Evolutionary conservation across 2,329 filamentous ascomycete genomes (phyloP).

Genomic region (Ilyonectria mors-panacis): DNA sequence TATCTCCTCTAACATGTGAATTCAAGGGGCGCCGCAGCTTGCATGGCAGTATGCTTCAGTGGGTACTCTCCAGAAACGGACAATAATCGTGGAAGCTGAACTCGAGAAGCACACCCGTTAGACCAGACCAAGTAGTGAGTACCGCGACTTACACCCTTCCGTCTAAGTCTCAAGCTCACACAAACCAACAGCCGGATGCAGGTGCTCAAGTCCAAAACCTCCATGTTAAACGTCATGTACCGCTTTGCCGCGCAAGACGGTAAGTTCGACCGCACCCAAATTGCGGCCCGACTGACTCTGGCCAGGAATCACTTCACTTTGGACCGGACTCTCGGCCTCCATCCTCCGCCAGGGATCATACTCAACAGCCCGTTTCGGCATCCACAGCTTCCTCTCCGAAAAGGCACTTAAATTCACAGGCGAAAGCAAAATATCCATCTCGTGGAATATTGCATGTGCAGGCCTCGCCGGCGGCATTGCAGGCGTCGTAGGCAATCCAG

Average conservation of each 20-base stretch:
- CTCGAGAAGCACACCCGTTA: conserved; percentile 57
- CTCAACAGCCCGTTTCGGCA: conserved; percentile 61
- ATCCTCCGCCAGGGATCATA: conserved; percentile 61
- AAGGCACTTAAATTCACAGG: conserved; percentile 47
- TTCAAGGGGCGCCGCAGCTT: conserved; percentile 59
- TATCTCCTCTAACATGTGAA: conserved; percentile 15
- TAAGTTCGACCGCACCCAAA: conserved; percentile 20
- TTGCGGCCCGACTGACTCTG: background rate
- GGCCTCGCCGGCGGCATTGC: conserved; percentile 59
- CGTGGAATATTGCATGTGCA: conserved; percentile 56
- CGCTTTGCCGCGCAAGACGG: conserved; percentile 59
- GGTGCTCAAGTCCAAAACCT: conserved; percentile 57
- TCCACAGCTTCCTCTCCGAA: conserved; percentile 56
- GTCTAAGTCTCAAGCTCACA: background rate
- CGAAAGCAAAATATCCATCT: conserved; percentile 49
- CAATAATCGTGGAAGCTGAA: background rate
- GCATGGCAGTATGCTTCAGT: conserved; percentile 63
- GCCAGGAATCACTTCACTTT: conserved; percentile 58
- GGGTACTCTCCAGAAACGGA: conserved; percentile 35
- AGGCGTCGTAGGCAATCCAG: conserved; percentile 62
- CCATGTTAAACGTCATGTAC: conserved; percentile 57
- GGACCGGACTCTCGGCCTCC: conserved; percentile 61
- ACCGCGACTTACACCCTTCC: background rate
- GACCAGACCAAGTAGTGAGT: conserved; percentile 63
- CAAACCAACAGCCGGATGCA: conserved; percentile 57